Base-by-base conservation (phyloP, 345 rosid species). In the Lepidium didymum region DNA sequence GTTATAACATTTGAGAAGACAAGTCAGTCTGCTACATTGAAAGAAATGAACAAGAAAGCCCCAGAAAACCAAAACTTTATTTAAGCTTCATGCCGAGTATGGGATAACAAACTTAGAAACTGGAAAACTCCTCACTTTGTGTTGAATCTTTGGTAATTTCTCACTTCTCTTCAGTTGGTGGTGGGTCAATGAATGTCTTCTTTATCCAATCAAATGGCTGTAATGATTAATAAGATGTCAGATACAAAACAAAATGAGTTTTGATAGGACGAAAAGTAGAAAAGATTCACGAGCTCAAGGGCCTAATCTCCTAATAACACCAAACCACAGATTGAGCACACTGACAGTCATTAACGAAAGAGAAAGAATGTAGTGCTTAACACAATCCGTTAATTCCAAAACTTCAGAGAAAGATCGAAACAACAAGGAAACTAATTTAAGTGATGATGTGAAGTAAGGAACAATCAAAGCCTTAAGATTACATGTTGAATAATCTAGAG, bases 201-300 rank as follows among this genome's bases (percentile, higher is more conserved):
- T 84, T 88, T 53, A 94, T 69, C 97, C 97, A 94, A 81, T 69
- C 86, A 71, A 90, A 88, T 3, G 99, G 99, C 97, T 94, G 89
- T 23, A 10, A 66, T 14, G 14, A 47, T 55, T 19, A 73, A 43
- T 2, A 18, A 38, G 4, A 43, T 54, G 41, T 67, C n/a, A 67
- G 18, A 55, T 18, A 54, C 52, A 31, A 51, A 38, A 47, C 52
- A 31, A 36, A 21, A 16, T 31, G 36, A 50, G 51, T 19, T 45
- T 15, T 2, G 7, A 45, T 21, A 19, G 10, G 10, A 40, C 21
- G 4, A 66, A 10, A 8, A 42, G 23, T 13, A 13, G 19, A 38
- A 36, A 13, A 57, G 3, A 13, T 19, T 25, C 61, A 49, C 27
- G 2, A 57, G 18, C 29, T 31, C 7, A 47, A 42, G 38, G 16